Evolutionary conservation across 768 basidiomycete genomes (phyloP), one percentile per base, ranked within the genome.

Genomic region (Mycena leptocephala): DNA sequence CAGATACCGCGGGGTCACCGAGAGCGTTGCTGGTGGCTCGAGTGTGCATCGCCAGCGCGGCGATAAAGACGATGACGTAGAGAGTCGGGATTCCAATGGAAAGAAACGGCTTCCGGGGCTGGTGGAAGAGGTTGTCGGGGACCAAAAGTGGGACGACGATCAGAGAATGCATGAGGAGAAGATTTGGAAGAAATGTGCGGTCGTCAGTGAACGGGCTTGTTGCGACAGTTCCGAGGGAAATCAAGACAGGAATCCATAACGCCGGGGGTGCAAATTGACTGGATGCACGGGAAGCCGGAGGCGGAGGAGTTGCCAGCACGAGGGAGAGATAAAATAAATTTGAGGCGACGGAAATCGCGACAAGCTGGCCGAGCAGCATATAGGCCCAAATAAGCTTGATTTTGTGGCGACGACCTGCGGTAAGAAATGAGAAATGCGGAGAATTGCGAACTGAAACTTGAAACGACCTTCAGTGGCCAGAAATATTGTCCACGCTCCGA

Each of bases 291-390:
- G 46, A 22, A 43, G 63, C 3, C 18, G 71, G 37, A 30, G 63
- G n/a, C 26, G 72, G 66, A 5, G 85, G 76, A n/a, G 86, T 80
- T 1, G 87, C 84, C 14, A 88, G 80, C 35, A 85, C 76, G 9
- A 93, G 69, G 13, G 92, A 89, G 8, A 91, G 82, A 78, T 90
- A 90, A 83, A 94, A 94, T 24, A 95, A 85, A 68, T 91, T 90
- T 0, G 90, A 89, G 10, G 93, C 91, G 43, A 94, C 91, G 14
- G 91, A 91, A 58, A 95, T 91, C 37, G 94, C 93, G 68, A 95
- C 93, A 26, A 94, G 78, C 82, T 95, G 93, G 7, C 93, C 94
- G 11, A 95, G 87, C 41, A 95, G 84, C 92, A 94, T 93, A 83
- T 93, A 94, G 2, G 90, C 92, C 92, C 92, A 93, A 0, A 90